These are phyloP conservation scores for Coemansia sp. DNA, from an alignment of 192 early-diverging fungal species.

Conservation along the genomic window DNA sequence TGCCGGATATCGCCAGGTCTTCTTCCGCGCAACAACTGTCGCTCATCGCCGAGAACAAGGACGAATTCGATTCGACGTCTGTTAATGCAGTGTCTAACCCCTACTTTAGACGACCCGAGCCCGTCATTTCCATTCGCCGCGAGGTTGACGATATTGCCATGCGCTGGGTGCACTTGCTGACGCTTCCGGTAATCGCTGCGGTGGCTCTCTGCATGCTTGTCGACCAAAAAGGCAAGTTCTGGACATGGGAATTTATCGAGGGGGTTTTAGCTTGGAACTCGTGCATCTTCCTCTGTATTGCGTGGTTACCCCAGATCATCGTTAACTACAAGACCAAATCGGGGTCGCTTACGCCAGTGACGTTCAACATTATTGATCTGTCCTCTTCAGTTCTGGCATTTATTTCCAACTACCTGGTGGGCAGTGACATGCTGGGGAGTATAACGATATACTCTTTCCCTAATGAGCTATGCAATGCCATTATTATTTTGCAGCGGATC, in stretches of 20 bases:
- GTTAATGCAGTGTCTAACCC: neutral
- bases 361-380: neutral
- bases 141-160: slow-evolving; percentile 10
- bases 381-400: neutral
- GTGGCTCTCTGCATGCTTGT: neutral
- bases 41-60: neutral
- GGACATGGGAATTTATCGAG: slow-evolving; percentile 1
- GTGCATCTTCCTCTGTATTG: neutral
- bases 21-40: neutral
- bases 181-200: neutral
- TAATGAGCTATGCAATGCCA: neutral
- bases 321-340: slow-evolving; percentile 10
- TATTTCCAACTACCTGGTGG: neutral
- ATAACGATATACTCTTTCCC: neutral
- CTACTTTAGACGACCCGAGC: slow-evolving; percentile 15
- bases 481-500: slow-evolving; percentile 15
- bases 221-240: neutral
- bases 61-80: neutral
- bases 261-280: neutral
- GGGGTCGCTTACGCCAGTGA: slow-evolving; percentile 2
- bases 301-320: slow-evolving; percentile 15
- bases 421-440: neutral
- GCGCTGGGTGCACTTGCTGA: slow-evolving; percentile 8
- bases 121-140: slow-evolving; percentile 4
- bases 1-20: neutral